Conservation (phyloP, 306 rosid species). For the Comarum palustre region DNA sequence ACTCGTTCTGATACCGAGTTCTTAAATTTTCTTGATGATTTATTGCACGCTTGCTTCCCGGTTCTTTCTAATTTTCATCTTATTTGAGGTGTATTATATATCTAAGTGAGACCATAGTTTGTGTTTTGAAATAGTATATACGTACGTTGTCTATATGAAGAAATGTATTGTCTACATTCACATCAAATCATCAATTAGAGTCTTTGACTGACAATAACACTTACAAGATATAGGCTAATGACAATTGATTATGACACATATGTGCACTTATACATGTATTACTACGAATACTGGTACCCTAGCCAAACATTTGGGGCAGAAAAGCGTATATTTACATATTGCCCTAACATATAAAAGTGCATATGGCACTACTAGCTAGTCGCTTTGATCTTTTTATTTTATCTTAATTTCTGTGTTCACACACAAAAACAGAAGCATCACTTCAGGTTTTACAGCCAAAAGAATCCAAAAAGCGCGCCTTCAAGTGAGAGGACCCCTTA, state of each 20-base stretch:
- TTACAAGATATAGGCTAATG: neutral
- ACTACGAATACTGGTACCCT: neutral
- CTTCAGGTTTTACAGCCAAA: conserved; percentile 21
- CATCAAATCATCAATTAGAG: neutral
- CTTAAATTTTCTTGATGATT: neutral
- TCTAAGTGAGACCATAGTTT: neutral
- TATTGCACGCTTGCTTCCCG: neutral
- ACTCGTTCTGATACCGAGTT: neutral
- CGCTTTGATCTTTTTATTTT: conserved; percentile 8
- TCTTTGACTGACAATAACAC: neutral
- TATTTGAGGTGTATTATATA: neutral
- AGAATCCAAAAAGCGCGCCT: conserved; percentile 57
- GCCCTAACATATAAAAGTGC: neutral
- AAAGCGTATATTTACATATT: neutral
- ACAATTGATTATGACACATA: conserved; percentile 18
- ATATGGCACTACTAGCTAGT: neutral
- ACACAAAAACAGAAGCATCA: conserved; percentile 14
- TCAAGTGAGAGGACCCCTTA: conserved; percentile 40
- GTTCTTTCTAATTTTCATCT: neutral
- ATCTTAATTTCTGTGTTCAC: neutral
- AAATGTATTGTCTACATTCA: neutral
- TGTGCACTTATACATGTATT: neutral
- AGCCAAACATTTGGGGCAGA: neutral
- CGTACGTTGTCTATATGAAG: neutral
- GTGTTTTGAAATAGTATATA: neutral